Base-by-base conservation (phyloP, 768 basidiomycete species). In the Royoungia palumana region DNA sequence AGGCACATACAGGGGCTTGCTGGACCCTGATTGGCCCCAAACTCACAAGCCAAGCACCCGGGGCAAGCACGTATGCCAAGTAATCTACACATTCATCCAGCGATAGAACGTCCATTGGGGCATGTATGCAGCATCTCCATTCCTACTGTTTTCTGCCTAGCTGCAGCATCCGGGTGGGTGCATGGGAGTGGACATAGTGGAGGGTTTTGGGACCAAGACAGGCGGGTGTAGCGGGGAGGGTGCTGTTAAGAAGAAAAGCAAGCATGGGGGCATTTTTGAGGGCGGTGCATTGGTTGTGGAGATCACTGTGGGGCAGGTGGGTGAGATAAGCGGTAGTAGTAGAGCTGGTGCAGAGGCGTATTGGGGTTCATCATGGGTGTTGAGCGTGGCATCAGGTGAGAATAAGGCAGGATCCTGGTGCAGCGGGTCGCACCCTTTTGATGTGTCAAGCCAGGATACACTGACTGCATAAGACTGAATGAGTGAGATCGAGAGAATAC, bases 281-380 rank as follows among this genome's bases (percentile, higher is more conserved):
- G 16, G 87, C 83, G 55, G 93, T 89, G 28, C 89, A 83, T 68
- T 92, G 88, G 65, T 90, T 92, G 67, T 92, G 87, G 55, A 88
- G 85, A 4, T 87, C 87, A 54, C 86, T 88, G 63, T 92, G 89
- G 12, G 89, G 89, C 17, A 92, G 73, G 64, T 89, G 92, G 17
- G 87, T 74, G 17, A 93, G 66, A 64, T 77, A 92, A n/a, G n/a
- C n/a, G 44, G 63, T 70, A 51, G 73, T 73, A 12, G 64, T 47
- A 2, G 55, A 53, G 47, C 68, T 63, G 2, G 40, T 40, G 19
- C 47, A 51, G 38, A 57, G 47, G 1, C n/a, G 30, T 12, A 7
- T 34, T 3, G 16, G 27, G 39, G 35, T 41, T 57, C 58, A 28
- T 70, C 63, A 65, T 61, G 63, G 50, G 63, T 48, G 60, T 68